Percentiles rank a stretch among this genome's conserved stretches.
These are phyloP conservation scores for Barnettozyma wickerhamii DNA, from an alignment of 805 yeast species.

Conservation along the genomic window DNA sequence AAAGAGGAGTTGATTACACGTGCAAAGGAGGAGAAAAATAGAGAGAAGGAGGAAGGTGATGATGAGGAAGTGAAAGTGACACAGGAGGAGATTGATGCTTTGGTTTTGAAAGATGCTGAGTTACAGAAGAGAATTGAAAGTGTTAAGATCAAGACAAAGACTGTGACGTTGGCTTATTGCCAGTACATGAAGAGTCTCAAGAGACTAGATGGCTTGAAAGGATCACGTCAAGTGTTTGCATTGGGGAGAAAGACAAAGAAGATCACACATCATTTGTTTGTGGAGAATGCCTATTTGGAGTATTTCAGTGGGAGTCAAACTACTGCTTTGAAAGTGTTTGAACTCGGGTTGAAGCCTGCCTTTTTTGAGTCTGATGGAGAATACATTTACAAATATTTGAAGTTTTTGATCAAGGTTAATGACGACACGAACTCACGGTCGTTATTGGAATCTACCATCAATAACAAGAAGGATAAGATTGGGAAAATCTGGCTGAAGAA, in stretches of 20 bases:
- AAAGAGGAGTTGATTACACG: slow-evolving; percentile 15
- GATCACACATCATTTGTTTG: slow-evolving; percentile 68
- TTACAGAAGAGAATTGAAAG: slow-evolving; percentile 15
- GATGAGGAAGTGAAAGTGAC: slow-evolving; percentile 16
- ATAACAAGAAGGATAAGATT: slow-evolving; percentile 33
- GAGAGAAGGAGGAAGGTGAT: slow-evolving; percentile 7
- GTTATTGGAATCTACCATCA: slow-evolving; percentile 72
- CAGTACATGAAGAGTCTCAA: slow-evolving; percentile 69
- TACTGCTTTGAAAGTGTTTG: slow-evolving; percentile 72
- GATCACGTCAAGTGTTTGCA: slow-evolving; percentile 69
- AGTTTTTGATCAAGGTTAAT: slow-evolving; percentile 62
- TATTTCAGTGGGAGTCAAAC: slow-evolving; percentile 52
- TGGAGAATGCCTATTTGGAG: slow-evolving; percentile 81
- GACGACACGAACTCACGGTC: slow-evolving; percentile 73
- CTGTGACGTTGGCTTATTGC: slow-evolving; percentile 63
- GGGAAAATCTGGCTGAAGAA: slow-evolving; percentile 34
- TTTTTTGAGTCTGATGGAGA: slow-evolving; percentile 49
- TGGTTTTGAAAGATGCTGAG: slow-evolving; percentile 13
- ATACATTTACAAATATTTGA: slow-evolving; percentile 64
- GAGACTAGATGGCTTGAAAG: slow-evolving; percentile 61
- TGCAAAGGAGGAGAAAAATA: slow-evolving; percentile 3
- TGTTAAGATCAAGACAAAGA: slow-evolving; percentile 26
- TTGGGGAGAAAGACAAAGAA: slow-evolving; percentile 54
- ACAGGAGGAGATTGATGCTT: slow-evolving; percentile 15
- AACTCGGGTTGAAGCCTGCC: slow-evolving; percentile 60